Conservation (phyloP, 805 yeast species). For the Saccharomyces paradoxus region DNA sequence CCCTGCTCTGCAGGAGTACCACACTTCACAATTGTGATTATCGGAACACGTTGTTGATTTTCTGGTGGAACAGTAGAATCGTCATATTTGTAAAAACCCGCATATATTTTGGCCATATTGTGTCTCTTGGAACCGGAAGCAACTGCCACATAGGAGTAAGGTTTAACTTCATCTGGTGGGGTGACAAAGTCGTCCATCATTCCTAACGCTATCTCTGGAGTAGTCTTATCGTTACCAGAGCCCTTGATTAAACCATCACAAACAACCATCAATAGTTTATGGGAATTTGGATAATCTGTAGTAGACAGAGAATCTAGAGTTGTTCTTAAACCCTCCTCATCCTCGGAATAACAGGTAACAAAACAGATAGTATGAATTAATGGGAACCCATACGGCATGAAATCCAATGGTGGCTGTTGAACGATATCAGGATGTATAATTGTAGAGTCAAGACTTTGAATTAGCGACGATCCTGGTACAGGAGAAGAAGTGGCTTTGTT, state of each 20-base stretch:
- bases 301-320: conserved; percentile 91
- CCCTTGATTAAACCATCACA: conserved; percentile 96
- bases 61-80: conserved; percentile 65
- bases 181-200: conserved; percentile 77
- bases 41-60: conserved; percentile 80
- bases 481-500: conserved; percentile 7
- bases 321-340: conserved; percentile 73
- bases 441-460: conserved; percentile 47
- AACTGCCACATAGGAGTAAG: conserved; percentile 89
- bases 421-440: conserved; percentile 69
- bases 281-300: conserved; percentile 92
- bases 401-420: conserved; percentile 84
- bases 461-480: conserved; percentile 7
- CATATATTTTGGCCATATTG: conserved; percentile 93
- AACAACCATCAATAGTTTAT: conserved; percentile 72
- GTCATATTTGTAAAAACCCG: conserved; percentile 87
- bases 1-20: conserved; percentile 77
- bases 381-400: conserved; percentile 80
- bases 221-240: conserved; percentile 76
- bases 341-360: conserved; percentile 94
- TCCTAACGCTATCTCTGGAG: conserved; percentile 81
- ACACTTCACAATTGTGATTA: conserved; percentile 72
- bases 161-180: conserved; percentile 65
- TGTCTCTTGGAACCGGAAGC: conserved; percentile 92
- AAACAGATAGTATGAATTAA: conserved; percentile 63